Evolutionary conservation across 306 rosid genomes (phyloP).

Genomic region (Dicorynia guianensis): DNA sequence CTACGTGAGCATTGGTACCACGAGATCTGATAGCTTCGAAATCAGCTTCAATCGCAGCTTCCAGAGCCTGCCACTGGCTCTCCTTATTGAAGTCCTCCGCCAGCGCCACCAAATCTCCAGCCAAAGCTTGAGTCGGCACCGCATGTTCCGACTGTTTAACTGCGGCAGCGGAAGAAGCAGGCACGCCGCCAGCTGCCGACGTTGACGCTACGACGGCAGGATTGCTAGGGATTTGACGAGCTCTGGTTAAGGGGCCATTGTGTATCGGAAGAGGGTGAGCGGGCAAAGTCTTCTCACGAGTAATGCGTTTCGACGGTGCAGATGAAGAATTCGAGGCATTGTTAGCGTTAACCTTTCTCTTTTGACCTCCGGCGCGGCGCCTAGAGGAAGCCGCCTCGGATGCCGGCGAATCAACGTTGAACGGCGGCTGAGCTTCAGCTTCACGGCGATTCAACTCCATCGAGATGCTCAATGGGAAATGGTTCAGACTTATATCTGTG

Average conservation of each 20-base stretch:
- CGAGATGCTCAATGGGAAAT: conserved; percentile 3
- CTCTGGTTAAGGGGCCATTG: conserved; percentile 91
- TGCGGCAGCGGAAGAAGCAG: conserved; percentile 42
- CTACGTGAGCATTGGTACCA: conserved; percentile 66
- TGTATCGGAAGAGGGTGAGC: conserved; percentile 65
- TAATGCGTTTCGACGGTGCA: conserved; percentile 72
- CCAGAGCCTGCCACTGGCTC: conserved; percentile 67
- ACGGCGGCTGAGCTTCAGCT: conserved; percentile 50
- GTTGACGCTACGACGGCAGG: conserved; percentile 35
- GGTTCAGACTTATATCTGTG: conserved; percentile 28
- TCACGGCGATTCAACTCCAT: conserved; percentile 92
- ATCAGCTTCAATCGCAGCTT: conserved; percentile 72
- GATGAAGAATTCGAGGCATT: conserved; percentile 63
- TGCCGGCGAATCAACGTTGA: conserved; percentile 57
- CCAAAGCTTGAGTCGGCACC: conserved; percentile 26
- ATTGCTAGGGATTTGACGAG: conserved; percentile 76
- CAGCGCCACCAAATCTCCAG: conserved; percentile 35
- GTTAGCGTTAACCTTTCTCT: conserved; percentile 62
- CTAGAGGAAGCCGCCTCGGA: conserved; percentile 68
- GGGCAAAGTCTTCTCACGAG: conserved; percentile 74
- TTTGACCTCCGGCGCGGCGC: conserved; percentile 81
- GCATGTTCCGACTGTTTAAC: conserved; percentile 52
- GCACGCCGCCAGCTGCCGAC: background rate
- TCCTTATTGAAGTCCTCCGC: conserved; percentile 65
- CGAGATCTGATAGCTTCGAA: conserved; percentile 89